These are phyloP conservation scores for Saksenaea oblongispora DNA, from an alignment of 371 early-diverging fungal species.

Conservation along the genomic window DNA sequence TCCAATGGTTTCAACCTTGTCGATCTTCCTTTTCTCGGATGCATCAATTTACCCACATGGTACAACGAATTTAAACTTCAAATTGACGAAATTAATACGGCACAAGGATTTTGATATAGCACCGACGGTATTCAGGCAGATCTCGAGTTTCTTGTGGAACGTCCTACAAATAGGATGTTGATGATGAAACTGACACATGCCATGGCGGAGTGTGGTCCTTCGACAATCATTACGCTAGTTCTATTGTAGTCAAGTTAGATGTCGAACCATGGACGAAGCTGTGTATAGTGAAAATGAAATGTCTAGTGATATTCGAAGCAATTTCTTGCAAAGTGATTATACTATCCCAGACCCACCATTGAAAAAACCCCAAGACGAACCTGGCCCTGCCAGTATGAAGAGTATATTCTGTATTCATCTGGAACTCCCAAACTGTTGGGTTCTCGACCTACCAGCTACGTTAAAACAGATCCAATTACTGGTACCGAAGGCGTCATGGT, in stretches of 20 bases:
- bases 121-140: constrained; percentile 1
- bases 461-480: neutral
- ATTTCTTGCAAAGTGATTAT: too few species aligned
- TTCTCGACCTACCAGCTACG: neutral
- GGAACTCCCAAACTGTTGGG: neutral
- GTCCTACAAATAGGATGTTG: too few species aligned
- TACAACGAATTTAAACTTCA: constrained; percentile 11
- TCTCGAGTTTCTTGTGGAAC: constrained; percentile 3
- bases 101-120: neutral
- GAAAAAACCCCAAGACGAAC: neutral
- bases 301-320: too few species aligned
- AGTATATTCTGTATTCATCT: constrained; percentile 12
- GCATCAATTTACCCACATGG: constrained; percentile 14
- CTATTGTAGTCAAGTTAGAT: too few species aligned
- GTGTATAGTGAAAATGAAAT: neutral
- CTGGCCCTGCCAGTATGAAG: constrained; percentile 1
- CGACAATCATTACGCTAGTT: too few species aligned
- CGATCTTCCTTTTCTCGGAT: constrained; percentile 22
- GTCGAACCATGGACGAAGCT: neutral
- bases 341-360: neutral
- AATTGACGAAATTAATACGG: constrained; percentile 11
- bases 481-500: too few species aligned
- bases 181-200: too few species aligned
- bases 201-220: too few species aligned
- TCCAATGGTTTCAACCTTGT: constrained; percentile 5